Evolutionary conservation across 2,329 filamentous ascomycete species (phyloP).

Genomic region (Beauveria medogensis): DNA sequence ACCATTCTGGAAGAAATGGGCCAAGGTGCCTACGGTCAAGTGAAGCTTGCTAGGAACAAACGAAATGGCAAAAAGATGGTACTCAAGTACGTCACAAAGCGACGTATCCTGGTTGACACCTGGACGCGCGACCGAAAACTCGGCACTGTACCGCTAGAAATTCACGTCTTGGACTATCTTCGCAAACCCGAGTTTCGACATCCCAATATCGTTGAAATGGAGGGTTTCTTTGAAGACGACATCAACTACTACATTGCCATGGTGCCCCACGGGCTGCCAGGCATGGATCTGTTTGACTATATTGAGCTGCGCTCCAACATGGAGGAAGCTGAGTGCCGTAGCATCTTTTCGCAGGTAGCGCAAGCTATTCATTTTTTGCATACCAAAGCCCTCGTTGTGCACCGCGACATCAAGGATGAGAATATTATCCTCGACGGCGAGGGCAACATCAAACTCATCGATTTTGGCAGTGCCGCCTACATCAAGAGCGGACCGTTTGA

Average conservation of each 20-base stretch:
- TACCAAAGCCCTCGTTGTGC: constrained; percentile 82
- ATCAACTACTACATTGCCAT: constrained; percentile 99
- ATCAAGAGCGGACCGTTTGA: constrained; percentile 98
- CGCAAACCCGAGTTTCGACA: constrained; percentile 62
- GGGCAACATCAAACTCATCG: constrained; percentile 91
- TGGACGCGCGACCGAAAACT: constrained; percentile 92
- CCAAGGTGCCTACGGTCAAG: constrained; percentile 93
- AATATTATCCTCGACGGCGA: constrained; percentile 95
- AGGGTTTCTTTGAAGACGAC: constrained; percentile 69
- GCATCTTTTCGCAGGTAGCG: constrained; percentile 91
- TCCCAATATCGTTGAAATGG: constrained; percentile 66
- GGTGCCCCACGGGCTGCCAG: constrained; percentile 86
- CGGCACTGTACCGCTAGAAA: constrained; percentile 91
- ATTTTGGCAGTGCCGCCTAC: constrained; percentile 96
- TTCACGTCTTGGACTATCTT: constrained; percentile 92
- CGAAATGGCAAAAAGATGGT: constrained; percentile 76
- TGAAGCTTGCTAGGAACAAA: constrained; percentile 87
- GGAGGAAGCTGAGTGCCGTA: constrained; percentile 88
- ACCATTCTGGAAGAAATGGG: constrained; percentile 96
- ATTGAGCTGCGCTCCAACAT: constrained; percentile 94
- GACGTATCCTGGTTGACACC: constrained; percentile 92
- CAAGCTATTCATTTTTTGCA: constrained; percentile 86
- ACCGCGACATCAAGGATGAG: constrained; percentile 98
- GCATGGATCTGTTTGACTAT: constrained; percentile 98
- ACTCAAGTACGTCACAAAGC: constrained; percentile 95